Percentiles rank a stretch among this genome's conserved stretches.
These are phyloP conservation scores for Tylopilus sp. DNA, from an alignment of 768 basidiomycete species.

Conservation along the genomic window DNA sequence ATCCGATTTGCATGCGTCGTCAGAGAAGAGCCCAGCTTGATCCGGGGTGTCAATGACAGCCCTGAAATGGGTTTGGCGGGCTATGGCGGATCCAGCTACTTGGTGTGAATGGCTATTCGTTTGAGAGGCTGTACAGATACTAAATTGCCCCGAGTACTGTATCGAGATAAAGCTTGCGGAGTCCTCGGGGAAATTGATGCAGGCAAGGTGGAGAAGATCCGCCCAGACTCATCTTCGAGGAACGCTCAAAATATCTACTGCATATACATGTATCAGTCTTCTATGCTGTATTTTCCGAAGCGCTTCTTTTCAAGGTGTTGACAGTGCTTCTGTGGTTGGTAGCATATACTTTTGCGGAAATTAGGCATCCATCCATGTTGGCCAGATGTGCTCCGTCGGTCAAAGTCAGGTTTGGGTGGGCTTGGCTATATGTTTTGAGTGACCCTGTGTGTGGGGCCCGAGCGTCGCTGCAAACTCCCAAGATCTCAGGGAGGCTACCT, in stretches of 20 bases:
- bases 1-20: constrained; percentile 6
- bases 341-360: constrained; percentile 2
- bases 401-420: not conserved
- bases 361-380: not conserved
- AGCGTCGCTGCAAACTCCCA: not conserved
- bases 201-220: constrained; percentile 17
- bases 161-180: constrained; percentile 9
- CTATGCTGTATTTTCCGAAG: constrained; percentile 9
- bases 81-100: constrained; percentile 14
- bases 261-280: constrained; percentile 21
- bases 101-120: not conserved
- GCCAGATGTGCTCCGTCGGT: constrained; percentile 2
- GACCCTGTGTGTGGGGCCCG: constrained; percentile 6
- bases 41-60: constrained; percentile 13
- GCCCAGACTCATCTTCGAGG: constrained; percentile 16
- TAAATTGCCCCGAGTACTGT: not conserved
- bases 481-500: not conserved
- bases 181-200: constrained; percentile 17
- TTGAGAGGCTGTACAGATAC: constrained; percentile 9
- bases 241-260: constrained; percentile 12
- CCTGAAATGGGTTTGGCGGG: constrained; percentile 9
- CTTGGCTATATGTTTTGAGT: not conserved
- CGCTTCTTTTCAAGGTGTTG: constrained; percentile 10
- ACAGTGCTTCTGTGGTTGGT: not conserved
- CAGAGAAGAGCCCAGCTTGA: constrained; percentile 1